Percentiles rank a stretch among this genome's conserved stretches.
These are phyloP conservation scores for Phoma sp. DNA, from an alignment of 2,329 filamentous ascomycete species.

Conservation along the genomic window DNA sequence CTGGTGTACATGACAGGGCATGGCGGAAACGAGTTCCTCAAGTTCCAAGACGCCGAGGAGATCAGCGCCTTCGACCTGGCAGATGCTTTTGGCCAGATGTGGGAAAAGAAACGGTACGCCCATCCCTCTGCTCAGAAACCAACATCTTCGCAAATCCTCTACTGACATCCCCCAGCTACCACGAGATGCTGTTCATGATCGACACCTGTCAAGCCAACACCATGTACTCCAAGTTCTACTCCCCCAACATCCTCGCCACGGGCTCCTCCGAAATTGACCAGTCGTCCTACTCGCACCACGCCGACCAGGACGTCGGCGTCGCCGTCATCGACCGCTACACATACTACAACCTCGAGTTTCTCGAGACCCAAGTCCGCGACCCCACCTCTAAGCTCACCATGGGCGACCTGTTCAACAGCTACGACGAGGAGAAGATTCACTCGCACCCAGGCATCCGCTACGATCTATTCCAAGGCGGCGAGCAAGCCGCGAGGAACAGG, in stretches of 20 bases:
- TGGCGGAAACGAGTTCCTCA: constrained; percentile 95
- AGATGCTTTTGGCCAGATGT: constrained; percentile 99
- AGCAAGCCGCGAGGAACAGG: constrained; percentile 75
- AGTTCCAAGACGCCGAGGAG: constrained; percentile 98
- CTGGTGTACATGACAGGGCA: constrained; percentile 99
- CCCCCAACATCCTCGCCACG: constrained; percentile 96
- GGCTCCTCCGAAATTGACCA: constrained; percentile 96
- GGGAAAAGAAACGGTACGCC: constrained; percentile 92
- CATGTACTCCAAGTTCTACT: constrained; percentile 98
- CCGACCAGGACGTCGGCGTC: constrained; percentile 96
- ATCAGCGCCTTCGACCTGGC: constrained; percentile 96
- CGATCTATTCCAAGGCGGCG: constrained; percentile 90
- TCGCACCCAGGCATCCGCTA: constrained; percentile 90
- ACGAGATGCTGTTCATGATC: constrained; percentile 99
- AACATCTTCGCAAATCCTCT: neutral
- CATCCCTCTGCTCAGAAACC: neutral
- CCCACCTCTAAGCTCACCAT: constrained; percentile 86
- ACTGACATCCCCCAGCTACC: constrained; percentile 66
- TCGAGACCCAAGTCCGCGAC: constrained; percentile 87
- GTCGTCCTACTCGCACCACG: constrained; percentile 96
- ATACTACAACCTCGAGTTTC: constrained; percentile 67
- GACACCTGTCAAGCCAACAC: constrained; percentile 99
- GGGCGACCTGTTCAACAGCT: constrained; percentile 94
- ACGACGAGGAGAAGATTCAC: constrained; percentile 93
- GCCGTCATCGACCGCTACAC: constrained; percentile 75